Conservation (phyloP, 371 early-diverging fungal species). For the Mortierella sp. region DNA sequence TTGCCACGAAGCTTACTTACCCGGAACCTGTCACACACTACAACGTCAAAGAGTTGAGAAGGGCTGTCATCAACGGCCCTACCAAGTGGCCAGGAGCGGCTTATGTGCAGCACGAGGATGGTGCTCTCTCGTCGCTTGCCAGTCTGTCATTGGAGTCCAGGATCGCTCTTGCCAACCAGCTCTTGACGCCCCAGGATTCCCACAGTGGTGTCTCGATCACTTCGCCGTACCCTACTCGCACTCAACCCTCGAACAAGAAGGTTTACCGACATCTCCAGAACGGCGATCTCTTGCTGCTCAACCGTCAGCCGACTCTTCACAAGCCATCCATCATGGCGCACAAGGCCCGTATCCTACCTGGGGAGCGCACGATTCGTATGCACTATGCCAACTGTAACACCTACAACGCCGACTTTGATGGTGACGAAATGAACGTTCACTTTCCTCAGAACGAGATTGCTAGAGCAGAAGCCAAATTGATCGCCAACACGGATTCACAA, state of each 20-base stretch:
- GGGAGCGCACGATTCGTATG: conserved; percentile 99
- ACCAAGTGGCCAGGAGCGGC: conserved; percentile 98
- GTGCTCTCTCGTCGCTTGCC: conserved; percentile 83
- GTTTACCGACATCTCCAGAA: conserved; percentile 97
- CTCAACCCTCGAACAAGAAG: conserved; percentile 88
- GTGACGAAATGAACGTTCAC: conserved; percentile 99
- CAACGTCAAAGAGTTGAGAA: conserved; percentile 92
- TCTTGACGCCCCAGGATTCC: conserved; percentile 86
- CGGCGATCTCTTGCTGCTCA: conserved; percentile 98
- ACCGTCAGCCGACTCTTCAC: conserved; percentile 99
- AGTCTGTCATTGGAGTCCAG: conserved; percentile 88
- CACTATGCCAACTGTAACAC: conserved; percentile 99
- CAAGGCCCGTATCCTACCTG: conserved; percentile 95
- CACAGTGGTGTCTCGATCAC: conserved; percentile 58
- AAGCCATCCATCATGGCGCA: conserved; percentile 99
- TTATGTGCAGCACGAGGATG: conserved; percentile 94
- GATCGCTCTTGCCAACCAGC: conserved; percentile 95
- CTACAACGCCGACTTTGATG: conserved; percentile 99
- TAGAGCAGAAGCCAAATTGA: conserved; percentile 94
- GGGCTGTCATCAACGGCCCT: conserved; percentile 99
- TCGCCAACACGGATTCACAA: conserved; percentile 97
- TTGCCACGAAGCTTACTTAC: conserved; percentile 97
- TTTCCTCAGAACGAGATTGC: conserved; percentile 99
- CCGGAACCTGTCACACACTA: conserved; percentile 98
- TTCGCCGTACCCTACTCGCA: conserved; percentile 68